Conservation (phyloP, 164 flowering plant species). For the Sedum album region DNA sequence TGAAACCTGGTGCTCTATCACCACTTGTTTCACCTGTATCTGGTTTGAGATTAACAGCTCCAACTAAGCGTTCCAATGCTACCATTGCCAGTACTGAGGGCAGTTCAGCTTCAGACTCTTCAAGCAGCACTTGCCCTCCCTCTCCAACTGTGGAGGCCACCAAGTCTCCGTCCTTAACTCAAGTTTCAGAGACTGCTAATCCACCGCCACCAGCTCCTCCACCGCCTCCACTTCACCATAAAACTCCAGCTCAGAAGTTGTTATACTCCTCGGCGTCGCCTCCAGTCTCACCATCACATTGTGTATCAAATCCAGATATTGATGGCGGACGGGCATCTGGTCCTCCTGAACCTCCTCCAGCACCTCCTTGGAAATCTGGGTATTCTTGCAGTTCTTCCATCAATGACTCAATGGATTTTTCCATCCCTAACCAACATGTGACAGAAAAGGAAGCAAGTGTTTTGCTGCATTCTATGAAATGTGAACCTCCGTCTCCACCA, state of each 20-base stretch:
- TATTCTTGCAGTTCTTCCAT: slow-evolving; percentile 11
- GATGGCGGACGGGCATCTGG: slow-evolving; percentile 8
- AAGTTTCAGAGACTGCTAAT: background rate
- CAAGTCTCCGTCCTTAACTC: slow-evolving; percentile 15
- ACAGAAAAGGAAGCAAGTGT: background rate
- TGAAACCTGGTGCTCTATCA: slow-evolving; percentile 11
- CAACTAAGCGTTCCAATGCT: slow-evolving; percentile 17
- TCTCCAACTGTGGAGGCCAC: slow-evolving; percentile 11
- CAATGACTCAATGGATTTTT: background rate
- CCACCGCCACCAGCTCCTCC: slow-evolving; percentile 19
- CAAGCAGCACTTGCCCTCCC: slow-evolving; percentile 10
- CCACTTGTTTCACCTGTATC: slow-evolving; percentile 18
- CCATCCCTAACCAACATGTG: background rate
- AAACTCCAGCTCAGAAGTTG: background rate
- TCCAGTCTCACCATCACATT: slow-evolving; percentile 15
- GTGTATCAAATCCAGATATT: slow-evolving; percentile 12
- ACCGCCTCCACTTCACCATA: background rate
- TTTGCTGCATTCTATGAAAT: background rate
- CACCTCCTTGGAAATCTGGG: slow-evolving; percentile 13
- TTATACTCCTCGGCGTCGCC: slow-evolving; percentile 5
- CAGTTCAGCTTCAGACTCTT: slow-evolving; percentile 1
- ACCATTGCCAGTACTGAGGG: slow-evolving; percentile 11
- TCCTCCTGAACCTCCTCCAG: slow-evolving; percentile 21
- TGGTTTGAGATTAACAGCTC: slow-evolving; percentile 13
- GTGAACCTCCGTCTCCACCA: background rate